These are phyloP conservation scores for Delitschia confertaspora DNA, from an alignment of 495 filamentous ascomycete genomes.

Conservation along the genomic window DNA sequence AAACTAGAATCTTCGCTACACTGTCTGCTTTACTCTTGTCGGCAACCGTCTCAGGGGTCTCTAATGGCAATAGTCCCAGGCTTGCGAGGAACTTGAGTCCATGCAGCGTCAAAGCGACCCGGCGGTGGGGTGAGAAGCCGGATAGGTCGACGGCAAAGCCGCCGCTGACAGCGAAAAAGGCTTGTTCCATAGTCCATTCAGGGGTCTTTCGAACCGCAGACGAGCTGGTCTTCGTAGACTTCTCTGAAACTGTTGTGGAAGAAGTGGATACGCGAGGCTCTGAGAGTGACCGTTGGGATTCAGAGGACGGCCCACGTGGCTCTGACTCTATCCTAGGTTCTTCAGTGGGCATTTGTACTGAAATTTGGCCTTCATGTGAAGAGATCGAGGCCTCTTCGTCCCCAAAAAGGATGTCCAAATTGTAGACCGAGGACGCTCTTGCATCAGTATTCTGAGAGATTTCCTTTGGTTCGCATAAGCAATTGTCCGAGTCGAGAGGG, in stretches of 20 bases:
- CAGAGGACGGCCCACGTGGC: too few species aligned
- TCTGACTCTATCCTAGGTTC: too few species aligned
- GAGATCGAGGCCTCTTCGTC: too few species aligned
- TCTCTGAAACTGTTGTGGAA: background rate
- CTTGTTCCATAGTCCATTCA: constrained; percentile 19
- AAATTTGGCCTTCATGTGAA: too few species aligned
- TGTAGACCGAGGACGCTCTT: too few species aligned
- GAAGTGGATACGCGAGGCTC: background rate
- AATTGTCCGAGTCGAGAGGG: too few species aligned
- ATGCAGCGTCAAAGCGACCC: constrained; percentile 26
- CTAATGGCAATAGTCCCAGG: constrained; percentile 16
- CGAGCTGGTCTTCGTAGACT: background rate
- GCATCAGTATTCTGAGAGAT: too few species aligned
- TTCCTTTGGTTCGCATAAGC: too few species aligned
- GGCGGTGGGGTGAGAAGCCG: background rate
- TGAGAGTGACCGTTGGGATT: constrained; percentile 1
- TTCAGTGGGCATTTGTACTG: too few species aligned
- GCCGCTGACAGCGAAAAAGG: constrained; percentile 21
- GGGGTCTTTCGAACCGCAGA: too few species aligned
- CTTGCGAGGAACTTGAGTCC: constrained; percentile 24
- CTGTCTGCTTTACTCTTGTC: constrained; percentile 34
- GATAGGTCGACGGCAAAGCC: constrained; percentile 12
- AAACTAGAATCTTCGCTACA: constrained; percentile 33
- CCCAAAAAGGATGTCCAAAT: too few species aligned
- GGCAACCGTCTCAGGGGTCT: constrained; percentile 15